Conservation (phyloP, 495 filamentous ascomycete genomes). For the Talaromyces stipitatus region DNA sequence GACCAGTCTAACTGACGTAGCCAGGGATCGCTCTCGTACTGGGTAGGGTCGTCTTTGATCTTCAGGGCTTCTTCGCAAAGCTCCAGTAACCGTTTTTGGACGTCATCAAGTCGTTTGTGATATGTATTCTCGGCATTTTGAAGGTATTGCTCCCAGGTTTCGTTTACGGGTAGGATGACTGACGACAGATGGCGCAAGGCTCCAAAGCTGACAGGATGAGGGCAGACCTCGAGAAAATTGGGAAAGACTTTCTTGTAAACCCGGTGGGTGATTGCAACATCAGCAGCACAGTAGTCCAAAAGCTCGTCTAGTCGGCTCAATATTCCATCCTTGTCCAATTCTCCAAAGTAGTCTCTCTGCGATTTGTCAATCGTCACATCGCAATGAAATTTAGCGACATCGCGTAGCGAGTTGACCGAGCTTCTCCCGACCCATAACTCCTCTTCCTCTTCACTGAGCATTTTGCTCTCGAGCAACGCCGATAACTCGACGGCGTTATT, state of each 20-base stretch:
- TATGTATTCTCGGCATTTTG: constrained; percentile 79
- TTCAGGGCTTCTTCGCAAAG: constrained; percentile 70
- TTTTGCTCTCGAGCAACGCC: constrained; percentile 57
- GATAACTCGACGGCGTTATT: constrained; percentile 63
- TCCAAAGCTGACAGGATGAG: constrained; percentile 95
- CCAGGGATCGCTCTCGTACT: constrained; percentile 78
- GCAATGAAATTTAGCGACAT: constrained; percentile 96
- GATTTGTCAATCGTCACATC: constrained; percentile 87
- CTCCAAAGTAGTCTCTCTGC: constrained; percentile 78
- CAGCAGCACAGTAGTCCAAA: constrained; percentile 91
- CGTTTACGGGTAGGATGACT: constrained; percentile 83
- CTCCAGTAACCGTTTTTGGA: constrained; percentile 61
- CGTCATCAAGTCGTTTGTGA: constrained; percentile 61
- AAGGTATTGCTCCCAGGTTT: constrained; percentile 80
- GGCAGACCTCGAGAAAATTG: constrained; percentile 77
- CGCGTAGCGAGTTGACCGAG: constrained; percentile 88
- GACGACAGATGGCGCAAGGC: constrained; percentile 86
- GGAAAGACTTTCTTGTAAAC: constrained; percentile 91
- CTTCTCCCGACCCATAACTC: constrained; percentile 93
- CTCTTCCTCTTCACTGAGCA: constrained; percentile 72
- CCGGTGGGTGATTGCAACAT: constrained; percentile 85
- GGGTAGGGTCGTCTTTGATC: constrained; percentile 57
- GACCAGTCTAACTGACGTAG: constrained; percentile 91
- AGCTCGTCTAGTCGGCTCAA: constrained; percentile 66
- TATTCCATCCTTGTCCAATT: constrained; percentile 64